Base-by-base conservation (phyloP, 73 alveolate genomes). In the Paramecium biaurelia region DNA sequence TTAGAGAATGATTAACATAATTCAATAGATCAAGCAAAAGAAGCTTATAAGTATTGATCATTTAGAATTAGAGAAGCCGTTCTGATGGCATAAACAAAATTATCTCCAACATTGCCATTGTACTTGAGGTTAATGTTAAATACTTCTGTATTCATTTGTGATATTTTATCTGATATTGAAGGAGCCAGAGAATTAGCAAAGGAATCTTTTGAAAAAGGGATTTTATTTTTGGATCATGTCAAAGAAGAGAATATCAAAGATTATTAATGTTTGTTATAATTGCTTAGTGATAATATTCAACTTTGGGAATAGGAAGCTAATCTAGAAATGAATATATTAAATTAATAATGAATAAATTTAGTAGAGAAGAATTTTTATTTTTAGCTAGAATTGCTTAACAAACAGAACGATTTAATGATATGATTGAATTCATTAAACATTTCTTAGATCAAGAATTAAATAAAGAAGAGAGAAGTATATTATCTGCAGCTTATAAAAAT, bases 201-300 rank as follows among this genome's bases (percentile, higher is more conserved):
- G 57, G 96, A 95, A 30, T 98, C 99, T 21, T 93, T 95, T 74
- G 97, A 97, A 58, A 93, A 95, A 49, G 98, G 96, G 1, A 95
- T 95, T 11, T 96, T 98, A 23, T 97, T 93, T 49, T 70, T 95
- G 5, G 97, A 95, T 89, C 95, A 96, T 26, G 95, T 96, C n/a
- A 97, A 96, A 57, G 99, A 97, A 86, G 99, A 97, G 53, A 97
- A 95, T 86, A 93, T 93, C 85, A 95, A 97, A 95, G 99, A 97
- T 85, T 93, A 97, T 20, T 95, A 97, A 72, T 85, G 93, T 12
- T 96, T 96, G 32, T 92, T 95, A 96, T 96, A 96, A 92, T 85
- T 97, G 59, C 92, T 97, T 23, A 92, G 98, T 85, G 99, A 97
- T 88, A 97, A 97, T 85, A 93, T 97, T 34, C 47, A 63, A 63